phyloP scores from a whole-genome alignment of 148 eudicot species.

The Camellia japonica region DNA sequence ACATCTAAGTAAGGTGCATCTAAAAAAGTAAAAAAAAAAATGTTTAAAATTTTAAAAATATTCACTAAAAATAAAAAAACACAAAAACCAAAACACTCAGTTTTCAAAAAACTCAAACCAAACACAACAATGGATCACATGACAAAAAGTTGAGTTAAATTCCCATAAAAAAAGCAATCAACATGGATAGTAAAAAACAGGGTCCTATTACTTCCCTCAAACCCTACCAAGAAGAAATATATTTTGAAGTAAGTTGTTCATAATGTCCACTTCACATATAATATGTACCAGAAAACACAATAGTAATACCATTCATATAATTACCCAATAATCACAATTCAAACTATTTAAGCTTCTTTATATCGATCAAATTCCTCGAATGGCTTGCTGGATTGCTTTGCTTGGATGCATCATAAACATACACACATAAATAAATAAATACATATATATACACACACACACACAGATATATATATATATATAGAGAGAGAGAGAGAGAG shows the following conservation, averaged over 20 bases:
- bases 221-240: not conserved
- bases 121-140: not conserved
- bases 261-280: not conserved
- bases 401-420: not conserved
- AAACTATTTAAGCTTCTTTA: not conserved
- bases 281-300: not conserved
- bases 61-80: too few relatives aligned
- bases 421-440: not conserved
- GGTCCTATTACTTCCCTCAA: not conserved
- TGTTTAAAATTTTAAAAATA: too few relatives aligned
- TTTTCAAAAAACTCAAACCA: too few relatives aligned
- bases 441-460: too few relatives aligned
- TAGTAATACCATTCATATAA: not conserved
- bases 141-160: not conserved
- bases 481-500: not conserved
- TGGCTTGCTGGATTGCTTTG: not conserved
- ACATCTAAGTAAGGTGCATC: too few relatives aligned
- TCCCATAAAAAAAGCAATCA: not conserved
- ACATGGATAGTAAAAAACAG: not conserved
- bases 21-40: too few relatives aligned
- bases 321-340: not conserved
- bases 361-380: not conserved
- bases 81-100: too few relatives aligned
- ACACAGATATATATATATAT: too few relatives aligned
- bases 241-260: not conserved